Evolutionary conservation across 1,284 basidiomycete species (phyloP).

Genomic region (Puccinia brachypodii): DNA sequence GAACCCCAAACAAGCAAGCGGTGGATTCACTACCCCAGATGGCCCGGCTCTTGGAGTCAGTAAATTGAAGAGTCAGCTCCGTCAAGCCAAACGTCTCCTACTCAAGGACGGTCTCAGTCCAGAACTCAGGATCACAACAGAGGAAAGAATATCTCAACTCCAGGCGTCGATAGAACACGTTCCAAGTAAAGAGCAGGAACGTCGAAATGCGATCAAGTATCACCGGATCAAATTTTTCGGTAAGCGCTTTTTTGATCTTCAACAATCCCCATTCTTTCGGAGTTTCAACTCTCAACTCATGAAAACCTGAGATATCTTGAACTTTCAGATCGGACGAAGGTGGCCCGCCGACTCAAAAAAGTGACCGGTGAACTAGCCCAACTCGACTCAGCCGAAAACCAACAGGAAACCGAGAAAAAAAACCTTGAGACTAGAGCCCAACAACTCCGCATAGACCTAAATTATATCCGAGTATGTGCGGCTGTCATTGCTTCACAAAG

Average conservation of each 20-base stretch:
- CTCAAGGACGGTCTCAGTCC: conserved; percentile 25
- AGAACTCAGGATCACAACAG: conserved; percentile 12
- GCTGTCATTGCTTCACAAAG: not conserved
- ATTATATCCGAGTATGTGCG: conserved; percentile 31
- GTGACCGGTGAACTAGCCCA: conserved; percentile 14
- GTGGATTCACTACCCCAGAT: conserved; percentile 48
- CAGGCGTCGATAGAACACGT: conserved; percentile 6
- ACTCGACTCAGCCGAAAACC: not conserved
- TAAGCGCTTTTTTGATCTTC: not conserved
- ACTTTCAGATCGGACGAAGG: conserved; percentile 36
- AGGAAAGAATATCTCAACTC: conserved; percentile 18
- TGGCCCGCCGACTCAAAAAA: conserved; percentile 34
- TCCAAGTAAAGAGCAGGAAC: conserved; percentile 37
- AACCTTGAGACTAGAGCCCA: conserved; percentile 15
- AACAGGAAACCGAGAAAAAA: not conserved
- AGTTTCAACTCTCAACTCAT: not conserved
- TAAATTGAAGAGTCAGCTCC: conserved; percentile 46
- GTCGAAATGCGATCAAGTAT: conserved; percentile 41
- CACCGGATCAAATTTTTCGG: conserved; percentile 46
- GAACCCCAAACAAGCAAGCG: conserved; percentile 70
- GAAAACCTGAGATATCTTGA: not conserved
- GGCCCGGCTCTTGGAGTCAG: conserved; percentile 10
- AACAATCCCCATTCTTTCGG: not conserved
- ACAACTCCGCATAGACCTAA: conserved; percentile 38
- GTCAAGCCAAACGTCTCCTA: conserved; percentile 41